A percentile compares a stretch with the other conserved stretches of the same genome.
phyloP scores from a whole-genome alignment of 768 basidiomycete species.

The Panus rudis region DNA sequence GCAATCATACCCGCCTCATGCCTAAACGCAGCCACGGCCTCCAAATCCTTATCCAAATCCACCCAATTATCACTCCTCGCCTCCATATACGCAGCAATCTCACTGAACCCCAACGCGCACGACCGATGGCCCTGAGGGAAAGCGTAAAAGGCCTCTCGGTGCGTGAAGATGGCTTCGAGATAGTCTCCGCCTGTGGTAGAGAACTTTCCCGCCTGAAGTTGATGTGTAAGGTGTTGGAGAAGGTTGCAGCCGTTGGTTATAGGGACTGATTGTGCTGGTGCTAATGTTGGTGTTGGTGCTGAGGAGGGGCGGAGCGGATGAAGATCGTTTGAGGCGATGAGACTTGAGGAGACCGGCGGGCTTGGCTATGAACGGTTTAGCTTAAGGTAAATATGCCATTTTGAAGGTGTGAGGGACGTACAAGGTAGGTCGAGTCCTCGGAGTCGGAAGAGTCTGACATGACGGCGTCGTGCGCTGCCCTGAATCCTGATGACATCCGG shows the following conservation, averaged over 20 bases:
- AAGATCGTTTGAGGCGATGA: background rate
- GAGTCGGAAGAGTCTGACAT: slow-evolving; percentile 22
- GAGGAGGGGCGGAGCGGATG: slow-evolving; percentile 7
- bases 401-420: slow-evolving; percentile 10
- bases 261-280: slow-evolving; percentile 13
- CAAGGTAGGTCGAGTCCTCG: slow-evolving; percentile 21
- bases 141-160: slow-evolving; percentile 61
- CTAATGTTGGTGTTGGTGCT: slow-evolving; percentile 13
- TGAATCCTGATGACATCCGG: slow-evolving; percentile 7
- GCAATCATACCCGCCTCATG: slow-evolving; percentile 62
- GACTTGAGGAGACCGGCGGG: background rate
- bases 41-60: slow-evolving; percentile 61
- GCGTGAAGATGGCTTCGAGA: slow-evolving; percentile 71
- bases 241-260: slow-evolving; percentile 28
- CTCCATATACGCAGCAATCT: slow-evolving; percentile 60
- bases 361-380: background rate
- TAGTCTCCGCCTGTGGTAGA: slow-evolving; percentile 67
- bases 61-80: slow-evolving; percentile 62
- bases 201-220: slow-evolving; percentile 23
- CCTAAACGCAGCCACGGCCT: slow-evolving; percentile 62
- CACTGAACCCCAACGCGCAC: slow-evolving; percentile 59
- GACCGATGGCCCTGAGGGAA: slow-evolving; percentile 56
- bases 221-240: slow-evolving; percentile 22
- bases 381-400: slow-evolving; percentile 4
- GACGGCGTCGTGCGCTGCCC: slow-evolving; percentile 13